phyloP scores from a whole-genome alignment of 495 filamentous ascomycete species.

The Parmelia sp. region DNA sequence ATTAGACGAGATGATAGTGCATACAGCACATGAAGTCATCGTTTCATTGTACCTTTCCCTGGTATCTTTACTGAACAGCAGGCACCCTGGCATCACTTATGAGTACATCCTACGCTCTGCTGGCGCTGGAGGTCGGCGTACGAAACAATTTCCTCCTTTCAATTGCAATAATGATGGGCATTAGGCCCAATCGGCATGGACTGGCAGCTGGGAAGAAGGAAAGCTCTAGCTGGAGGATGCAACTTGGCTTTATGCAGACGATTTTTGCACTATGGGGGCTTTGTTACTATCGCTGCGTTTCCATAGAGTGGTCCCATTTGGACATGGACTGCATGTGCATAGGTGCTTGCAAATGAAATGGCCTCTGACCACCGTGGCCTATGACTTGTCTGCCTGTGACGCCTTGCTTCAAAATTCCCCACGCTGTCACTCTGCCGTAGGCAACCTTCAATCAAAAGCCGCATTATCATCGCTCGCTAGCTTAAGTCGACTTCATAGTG shows the following conservation, averaged over 20 bases:
- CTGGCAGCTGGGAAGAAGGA: neutral
- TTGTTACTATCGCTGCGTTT: constrained; percentile 15
- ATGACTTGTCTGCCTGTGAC: neutral
- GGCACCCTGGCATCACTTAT: constrained; percentile 6
- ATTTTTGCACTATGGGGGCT: constrained; percentile 8
- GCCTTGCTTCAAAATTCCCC: neutral
- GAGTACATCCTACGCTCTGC: constrained; percentile 1
- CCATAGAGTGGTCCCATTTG: constrained; percentile 15
- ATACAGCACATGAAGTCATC: neutral
- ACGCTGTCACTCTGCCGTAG: neutral
- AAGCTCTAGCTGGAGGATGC: neutral
- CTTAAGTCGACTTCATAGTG: too few relatives aligned
- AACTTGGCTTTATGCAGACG: constrained; percentile 7
- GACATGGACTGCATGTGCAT: constrained; percentile 16
- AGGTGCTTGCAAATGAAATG: constrained; percentile 13
- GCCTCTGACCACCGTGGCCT: neutral
- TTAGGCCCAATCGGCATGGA: neutral
- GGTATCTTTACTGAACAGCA: constrained; percentile 11
- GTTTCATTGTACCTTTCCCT: neutral
- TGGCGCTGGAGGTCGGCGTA: constrained; percentile 8
- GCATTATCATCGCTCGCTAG: neutral
- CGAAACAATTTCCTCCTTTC: neutral
- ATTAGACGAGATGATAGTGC: constrained; percentile 4
- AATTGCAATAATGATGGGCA: constrained; percentile 7
- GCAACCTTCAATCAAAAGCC: neutral